These are phyloP conservation scores for Ceratocystis lukuohia DNA, from an alignment of 2,329 filamentous ascomycete species.

Conservation along the genomic window DNA sequence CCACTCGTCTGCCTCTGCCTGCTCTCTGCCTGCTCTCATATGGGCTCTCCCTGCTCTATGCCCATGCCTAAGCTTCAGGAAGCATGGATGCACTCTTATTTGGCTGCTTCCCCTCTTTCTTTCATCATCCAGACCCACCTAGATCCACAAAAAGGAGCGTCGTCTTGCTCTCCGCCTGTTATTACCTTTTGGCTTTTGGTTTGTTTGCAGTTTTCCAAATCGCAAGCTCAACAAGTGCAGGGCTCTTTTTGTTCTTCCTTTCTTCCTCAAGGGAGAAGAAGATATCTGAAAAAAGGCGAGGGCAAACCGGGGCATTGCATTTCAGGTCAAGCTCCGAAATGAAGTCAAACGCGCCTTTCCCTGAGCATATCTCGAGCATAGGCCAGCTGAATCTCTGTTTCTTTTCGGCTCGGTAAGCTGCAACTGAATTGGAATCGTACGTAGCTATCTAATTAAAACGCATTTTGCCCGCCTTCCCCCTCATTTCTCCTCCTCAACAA, in stretches of 20 bases:
- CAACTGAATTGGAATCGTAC: too few relatives aligned
- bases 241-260: background rate
- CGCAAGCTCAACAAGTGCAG: background rate
- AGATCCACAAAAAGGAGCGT: background rate
- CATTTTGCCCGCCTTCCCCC: too few relatives aligned
- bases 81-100: conserved; percentile 2
- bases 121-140: background rate
- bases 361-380: too few relatives aligned
- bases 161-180: background rate
- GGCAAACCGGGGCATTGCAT: too few relatives aligned
- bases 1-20: background rate
- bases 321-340: too few relatives aligned
- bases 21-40: background rate
- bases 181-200: background rate
- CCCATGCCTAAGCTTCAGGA: background rate
- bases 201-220: background rate
- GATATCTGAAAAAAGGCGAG: too few relatives aligned
- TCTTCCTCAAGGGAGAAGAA: too few relatives aligned
- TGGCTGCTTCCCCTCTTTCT: background rate
- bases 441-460: too few relatives aligned
- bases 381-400: too few relatives aligned
- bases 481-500: too few relatives aligned
- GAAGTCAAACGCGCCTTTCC: too few relatives aligned
- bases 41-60: background rate
- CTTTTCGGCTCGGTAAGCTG: too few relatives aligned